A percentile compares a stretch with the other conserved stretches of the same genome.
phyloP scores from a whole-genome alignment of 2,329 filamentous ascomycete species.

The Colletotrichum tofieldiae region DNA sequence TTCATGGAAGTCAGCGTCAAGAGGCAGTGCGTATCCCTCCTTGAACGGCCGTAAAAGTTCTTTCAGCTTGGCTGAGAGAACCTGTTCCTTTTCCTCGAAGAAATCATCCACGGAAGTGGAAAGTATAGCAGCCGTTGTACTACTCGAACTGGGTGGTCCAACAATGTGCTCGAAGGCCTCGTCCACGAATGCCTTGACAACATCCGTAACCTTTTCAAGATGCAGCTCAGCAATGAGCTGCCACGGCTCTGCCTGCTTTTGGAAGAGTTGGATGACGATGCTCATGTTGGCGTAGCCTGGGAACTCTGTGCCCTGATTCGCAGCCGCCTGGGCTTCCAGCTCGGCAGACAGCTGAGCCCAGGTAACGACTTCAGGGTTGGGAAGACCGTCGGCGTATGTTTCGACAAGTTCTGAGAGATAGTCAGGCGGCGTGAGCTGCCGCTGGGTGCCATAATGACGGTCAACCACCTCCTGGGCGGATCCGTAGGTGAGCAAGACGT shows the following conservation, averaged over 20 bases:
- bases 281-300: constrained; percentile 56
- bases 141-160: no score
- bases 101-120: no score
- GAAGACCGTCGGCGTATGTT: no score
- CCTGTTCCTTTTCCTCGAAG: no score
- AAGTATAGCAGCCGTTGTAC: no score
- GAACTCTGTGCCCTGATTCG: constrained; percentile 59
- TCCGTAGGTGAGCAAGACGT: constrained; percentile 48
- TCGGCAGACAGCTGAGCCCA: constrained; percentile 45
- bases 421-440: constrained; percentile 45
- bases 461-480: constrained; percentile 44
- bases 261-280: constrained; percentile 58
- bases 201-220: constrained; percentile 49
- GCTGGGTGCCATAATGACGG: no score
- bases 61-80: no score
- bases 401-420: constrained; percentile 52
- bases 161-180: no score
- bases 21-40: no score
- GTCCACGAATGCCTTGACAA: constrained; percentile 56
- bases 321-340: constrained; percentile 52
- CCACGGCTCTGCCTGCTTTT: constrained; percentile 57
- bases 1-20: no score
- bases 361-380: constrained; percentile 45
- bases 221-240: constrained; percentile 55
- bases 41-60: no score